Evolutionary conservation across 805 yeast genomes (phyloP).

Genomic region (Lachancea lanzarotensis): DNA sequence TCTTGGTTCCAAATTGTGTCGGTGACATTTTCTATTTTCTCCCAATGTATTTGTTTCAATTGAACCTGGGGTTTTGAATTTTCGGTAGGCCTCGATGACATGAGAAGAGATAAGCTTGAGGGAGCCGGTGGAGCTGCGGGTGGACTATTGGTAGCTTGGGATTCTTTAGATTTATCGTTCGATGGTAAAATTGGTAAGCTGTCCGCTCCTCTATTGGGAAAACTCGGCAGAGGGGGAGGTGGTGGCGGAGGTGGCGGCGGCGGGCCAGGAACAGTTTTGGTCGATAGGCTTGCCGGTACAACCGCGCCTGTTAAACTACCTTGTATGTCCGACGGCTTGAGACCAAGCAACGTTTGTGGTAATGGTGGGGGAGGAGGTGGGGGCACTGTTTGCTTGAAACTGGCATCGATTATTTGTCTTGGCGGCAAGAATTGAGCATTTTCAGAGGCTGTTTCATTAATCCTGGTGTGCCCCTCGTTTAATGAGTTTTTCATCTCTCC

Average conservation of each 20-base stretch:
- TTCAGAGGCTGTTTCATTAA: no score
- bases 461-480: no score
- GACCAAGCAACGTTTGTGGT: conserved; percentile 13
- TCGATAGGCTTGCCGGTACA: not conserved
- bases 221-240: not conserved
- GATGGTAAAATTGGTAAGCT: not conserved
- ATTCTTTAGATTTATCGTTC: not conserved
- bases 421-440: no score
- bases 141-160: not conserved
- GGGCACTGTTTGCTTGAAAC: conserved; percentile 1
- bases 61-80: not conserved
- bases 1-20: conserved; percentile 58
- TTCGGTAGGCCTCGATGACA: not conserved
- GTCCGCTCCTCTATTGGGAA: not conserved
- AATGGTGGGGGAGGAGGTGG: conserved; percentile 32
- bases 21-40: conserved; percentile 51
- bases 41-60: conserved; percentile 80
- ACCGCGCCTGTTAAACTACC: not conserved
- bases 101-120: not conserved
- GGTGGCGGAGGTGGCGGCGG: not conserved
- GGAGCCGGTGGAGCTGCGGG: not conserved
- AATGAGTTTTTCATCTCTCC: no score
- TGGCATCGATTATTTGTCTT: no score
- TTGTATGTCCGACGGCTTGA: not conserved
- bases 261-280: not conserved